A percentile compares a stretch with the other conserved stretches of the same genome.
Conservation (phyloP, 2,329 filamentous ascomycete genomes). For the Thyridium curvatum region DNA sequence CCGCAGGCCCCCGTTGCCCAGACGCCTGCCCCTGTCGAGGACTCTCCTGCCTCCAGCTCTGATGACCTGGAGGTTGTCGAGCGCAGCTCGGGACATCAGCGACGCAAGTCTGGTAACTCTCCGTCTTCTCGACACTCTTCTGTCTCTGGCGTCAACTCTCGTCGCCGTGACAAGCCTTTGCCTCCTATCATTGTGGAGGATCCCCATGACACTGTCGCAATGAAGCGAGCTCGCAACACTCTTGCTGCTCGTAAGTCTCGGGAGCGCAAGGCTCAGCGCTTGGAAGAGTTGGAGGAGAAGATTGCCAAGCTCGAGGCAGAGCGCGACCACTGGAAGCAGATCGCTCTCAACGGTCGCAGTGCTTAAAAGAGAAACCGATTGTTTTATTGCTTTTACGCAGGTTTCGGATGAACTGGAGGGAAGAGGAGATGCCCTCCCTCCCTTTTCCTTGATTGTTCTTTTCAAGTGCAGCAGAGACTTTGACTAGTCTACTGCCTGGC, state of each 20-base stretch:
- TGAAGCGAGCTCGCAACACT: conserved; percentile 92
- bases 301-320: conserved; percentile 65
- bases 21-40: conserved; percentile 17
- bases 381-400: background rate
- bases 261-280: conserved; percentile 72
- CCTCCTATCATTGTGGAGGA: conserved; percentile 74
- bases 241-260: conserved; percentile 90
- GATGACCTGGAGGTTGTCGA: conserved; percentile 44
- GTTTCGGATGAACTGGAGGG: conserved; percentile 1
- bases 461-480: no score
- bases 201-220: conserved; percentile 64
- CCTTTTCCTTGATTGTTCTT: no score
- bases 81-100: conserved; percentile 25
- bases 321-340: conserved; percentile 58
- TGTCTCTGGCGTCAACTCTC: conserved; percentile 62
- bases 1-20: conserved; percentile 14
- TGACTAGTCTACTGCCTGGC: no score
- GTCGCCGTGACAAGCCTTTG: conserved; percentile 74
- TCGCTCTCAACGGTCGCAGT: conserved; percentile 29
- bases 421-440: background rate
- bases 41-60: conserved; percentile 35
- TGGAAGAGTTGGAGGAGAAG: conserved; percentile 67
- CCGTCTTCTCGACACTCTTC: conserved; percentile 57
- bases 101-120: conserved; percentile 42
- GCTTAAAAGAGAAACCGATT: conserved; percentile 1